Percentiles rank a stretch among this genome's conserved stretches.
Conservation (phyloP, 2,329 filamentous ascomycete genomes). For the Colletotrichum tropicale region DNA sequence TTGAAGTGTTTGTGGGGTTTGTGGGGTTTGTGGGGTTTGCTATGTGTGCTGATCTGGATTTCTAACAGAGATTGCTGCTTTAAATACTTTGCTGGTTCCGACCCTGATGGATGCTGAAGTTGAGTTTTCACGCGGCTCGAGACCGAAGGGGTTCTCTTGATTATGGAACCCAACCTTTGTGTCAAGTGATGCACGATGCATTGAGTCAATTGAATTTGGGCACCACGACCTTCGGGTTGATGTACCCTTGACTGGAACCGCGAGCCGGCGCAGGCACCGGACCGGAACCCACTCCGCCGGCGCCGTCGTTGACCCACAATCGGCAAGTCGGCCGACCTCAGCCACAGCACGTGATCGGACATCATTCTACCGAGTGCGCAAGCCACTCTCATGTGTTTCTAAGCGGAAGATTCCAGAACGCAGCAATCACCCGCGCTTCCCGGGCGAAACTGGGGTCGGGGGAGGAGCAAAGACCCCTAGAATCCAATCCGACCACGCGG, state of each 20-base stretch:
- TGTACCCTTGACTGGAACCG: background rate
- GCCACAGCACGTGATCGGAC: constrained; percentile 8
- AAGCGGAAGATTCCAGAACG: constrained; percentile 21
- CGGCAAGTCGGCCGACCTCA: background rate
- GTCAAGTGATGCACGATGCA: background rate
- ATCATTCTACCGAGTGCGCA: background rate
- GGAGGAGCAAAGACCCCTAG: background rate
- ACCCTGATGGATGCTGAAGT: background rate
- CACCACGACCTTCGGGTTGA: background rate
- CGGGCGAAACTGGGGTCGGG: constrained; percentile 5
- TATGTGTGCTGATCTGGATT: background rate
- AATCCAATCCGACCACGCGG: constrained; percentile 5
- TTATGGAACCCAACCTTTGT: background rate
- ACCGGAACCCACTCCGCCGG: background rate
- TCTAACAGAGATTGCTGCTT: background rate
- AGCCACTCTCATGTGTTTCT: constrained; percentile 16
- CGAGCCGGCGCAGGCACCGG: background rate
- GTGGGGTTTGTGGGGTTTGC: background rate
- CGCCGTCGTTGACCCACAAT: background rate
- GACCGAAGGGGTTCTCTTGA: background rate
- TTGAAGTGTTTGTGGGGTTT: background rate
- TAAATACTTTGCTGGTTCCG: background rate
- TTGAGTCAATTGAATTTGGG: background rate
- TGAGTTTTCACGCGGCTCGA: background rate
- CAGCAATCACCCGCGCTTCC: background rate